Conservation (phyloP, 73 alveolate species). For the Durusdinium trenchii region DNA sequence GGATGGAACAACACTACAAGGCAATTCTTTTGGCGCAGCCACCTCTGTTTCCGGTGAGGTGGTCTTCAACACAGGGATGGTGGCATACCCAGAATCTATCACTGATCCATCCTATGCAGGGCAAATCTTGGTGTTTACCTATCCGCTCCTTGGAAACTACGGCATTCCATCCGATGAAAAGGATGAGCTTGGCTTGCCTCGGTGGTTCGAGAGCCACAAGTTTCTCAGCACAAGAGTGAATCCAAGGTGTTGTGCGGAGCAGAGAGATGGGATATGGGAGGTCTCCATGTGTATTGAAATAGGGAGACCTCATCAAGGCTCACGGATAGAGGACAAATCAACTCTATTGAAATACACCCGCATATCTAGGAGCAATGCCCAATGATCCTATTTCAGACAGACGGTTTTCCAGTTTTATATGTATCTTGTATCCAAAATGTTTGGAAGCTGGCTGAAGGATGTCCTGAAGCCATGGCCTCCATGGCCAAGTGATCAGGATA, state of each 20-base stretch:
- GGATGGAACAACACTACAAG: slow-evolving; percentile 4
- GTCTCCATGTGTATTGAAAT: not conserved
- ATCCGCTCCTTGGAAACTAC: slow-evolving; percentile 91
- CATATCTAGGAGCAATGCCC: too few relatives aligned
- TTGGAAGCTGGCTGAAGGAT: too few relatives aligned
- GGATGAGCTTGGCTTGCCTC: slow-evolving; percentile 84
- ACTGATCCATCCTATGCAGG: slow-evolving; percentile 91
- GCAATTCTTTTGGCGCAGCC: slow-evolving; percentile 57
- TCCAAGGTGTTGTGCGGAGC: too few relatives aligned
- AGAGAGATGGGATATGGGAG: not conserved
- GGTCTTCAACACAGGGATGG: slow-evolving; percentile 91
- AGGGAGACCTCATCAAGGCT: too few relatives aligned
- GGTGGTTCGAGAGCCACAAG: slow-evolving; percentile 75
- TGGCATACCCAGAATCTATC: slow-evolving; percentile 95
- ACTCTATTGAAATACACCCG: too few relatives aligned
- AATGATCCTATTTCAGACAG: too few relatives aligned
- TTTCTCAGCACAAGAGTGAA: not conserved
- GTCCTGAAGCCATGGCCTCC: too few relatives aligned
- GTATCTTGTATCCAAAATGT: too few relatives aligned
- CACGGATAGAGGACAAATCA: too few relatives aligned
- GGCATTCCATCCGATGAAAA: slow-evolving; percentile 85
- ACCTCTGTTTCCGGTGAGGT: slow-evolving; percentile 73
- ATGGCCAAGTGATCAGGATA: too few relatives aligned
- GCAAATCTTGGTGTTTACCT: slow-evolving; percentile 89
- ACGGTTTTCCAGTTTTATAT: too few relatives aligned